Evolutionary conservation across 768 basidiomycete species (phyloP).

Genomic region (Boletus sp.): DNA sequence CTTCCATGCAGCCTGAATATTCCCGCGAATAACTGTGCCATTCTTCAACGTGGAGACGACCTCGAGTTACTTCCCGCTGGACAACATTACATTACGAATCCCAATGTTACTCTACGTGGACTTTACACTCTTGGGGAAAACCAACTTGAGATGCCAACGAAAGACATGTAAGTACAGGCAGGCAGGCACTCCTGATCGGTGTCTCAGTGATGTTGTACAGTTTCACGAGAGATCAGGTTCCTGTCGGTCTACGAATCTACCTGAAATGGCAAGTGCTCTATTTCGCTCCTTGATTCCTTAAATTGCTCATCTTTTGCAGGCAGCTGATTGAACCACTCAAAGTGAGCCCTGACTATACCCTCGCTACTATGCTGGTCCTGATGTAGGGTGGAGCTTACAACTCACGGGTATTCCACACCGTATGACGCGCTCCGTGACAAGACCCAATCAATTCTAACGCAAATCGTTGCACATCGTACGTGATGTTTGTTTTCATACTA

Average conservation of each 20-base stretch:
- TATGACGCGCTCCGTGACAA: slow-evolving; percentile 79
- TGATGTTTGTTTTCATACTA: slow-evolving; percentile 12
- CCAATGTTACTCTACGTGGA: slow-evolving; percentile 78
- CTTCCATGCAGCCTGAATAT: slow-evolving; percentile 61
- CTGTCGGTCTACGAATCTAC: slow-evolving; percentile 80
- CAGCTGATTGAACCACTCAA: slow-evolving; percentile 53
- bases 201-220: slow-evolving; percentile 32
- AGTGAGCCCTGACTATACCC: slow-evolving; percentile 20
- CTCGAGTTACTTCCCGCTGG: slow-evolving; percentile 77
- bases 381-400: slow-evolving; percentile 56
- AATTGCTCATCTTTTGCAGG: slow-evolving; percentile 25
- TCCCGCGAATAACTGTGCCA: slow-evolving; percentile 85
- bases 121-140: slow-evolving; percentile 81
- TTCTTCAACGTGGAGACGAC: slow-evolving; percentile 79
- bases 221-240: slow-evolving; percentile 85
- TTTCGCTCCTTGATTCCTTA: neutral
- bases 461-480: slow-evolving; percentile 77
- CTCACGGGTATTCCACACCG: slow-evolving; percentile 82
- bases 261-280: slow-evolving; percentile 60
- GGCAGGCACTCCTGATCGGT: neutral
- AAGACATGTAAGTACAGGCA: slow-evolving; percentile 63
- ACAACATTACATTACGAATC: slow-evolving; percentile 82
- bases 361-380: slow-evolving; percentile 38
- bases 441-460: slow-evolving; percentile 83
- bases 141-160: slow-evolving; percentile 84